A percentile compares a stretch with the other conserved stretches of the same genome.
Evolutionary conservation across 2,329 filamentous ascomycete genomes (phyloP).

Genomic region (Paraphoma chrysanthemicola): DNA sequence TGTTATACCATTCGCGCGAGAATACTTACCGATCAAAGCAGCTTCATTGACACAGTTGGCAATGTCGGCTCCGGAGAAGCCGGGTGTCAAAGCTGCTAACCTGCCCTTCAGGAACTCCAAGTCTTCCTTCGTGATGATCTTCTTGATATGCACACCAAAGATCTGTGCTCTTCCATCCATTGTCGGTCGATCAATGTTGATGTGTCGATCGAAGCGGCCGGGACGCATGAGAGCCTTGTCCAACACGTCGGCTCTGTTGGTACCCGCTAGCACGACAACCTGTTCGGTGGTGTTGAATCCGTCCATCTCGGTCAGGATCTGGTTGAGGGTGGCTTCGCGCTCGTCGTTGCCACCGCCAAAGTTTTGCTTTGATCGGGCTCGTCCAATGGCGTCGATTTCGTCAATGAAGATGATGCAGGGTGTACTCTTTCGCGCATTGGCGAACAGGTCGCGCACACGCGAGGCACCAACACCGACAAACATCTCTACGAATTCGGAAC

Average conservation of each 20-base stretch:
- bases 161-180: conserved; percentile 98
- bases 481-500: conserved; percentile 99
- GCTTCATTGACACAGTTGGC: conserved; percentile 99
- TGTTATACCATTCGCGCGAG: neutral
- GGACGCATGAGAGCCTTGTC: conserved; percentile 97
- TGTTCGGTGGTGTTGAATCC: conserved; percentile 97
- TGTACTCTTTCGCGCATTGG: conserved; percentile 91
- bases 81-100: conserved; percentile 89
- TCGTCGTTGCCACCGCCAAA: conserved; percentile 95
- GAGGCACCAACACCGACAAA: conserved; percentile 98
- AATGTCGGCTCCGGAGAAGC: conserved; percentile 97
- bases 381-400: conserved; percentile 97
- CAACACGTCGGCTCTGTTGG: conserved; percentile 91
- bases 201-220: conserved; percentile 96
- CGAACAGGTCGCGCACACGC: conserved; percentile 91
- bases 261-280: conserved; percentile 95
- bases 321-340: conserved; percentile 94
- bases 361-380: conserved; percentile 81
- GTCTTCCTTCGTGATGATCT: conserved; percentile 93
- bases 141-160: conserved; percentile 91
- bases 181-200: conserved; percentile 90
- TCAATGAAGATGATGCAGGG: conserved; percentile 99
- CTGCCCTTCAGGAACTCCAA: conserved; percentile 86
- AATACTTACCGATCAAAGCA: conserved; percentile 85
- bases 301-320: conserved; percentile 99